Evolutionary conservation across 176 grass and related monocot species (phyloP).

Genomic region (Coix lacrymajobi): DNA sequence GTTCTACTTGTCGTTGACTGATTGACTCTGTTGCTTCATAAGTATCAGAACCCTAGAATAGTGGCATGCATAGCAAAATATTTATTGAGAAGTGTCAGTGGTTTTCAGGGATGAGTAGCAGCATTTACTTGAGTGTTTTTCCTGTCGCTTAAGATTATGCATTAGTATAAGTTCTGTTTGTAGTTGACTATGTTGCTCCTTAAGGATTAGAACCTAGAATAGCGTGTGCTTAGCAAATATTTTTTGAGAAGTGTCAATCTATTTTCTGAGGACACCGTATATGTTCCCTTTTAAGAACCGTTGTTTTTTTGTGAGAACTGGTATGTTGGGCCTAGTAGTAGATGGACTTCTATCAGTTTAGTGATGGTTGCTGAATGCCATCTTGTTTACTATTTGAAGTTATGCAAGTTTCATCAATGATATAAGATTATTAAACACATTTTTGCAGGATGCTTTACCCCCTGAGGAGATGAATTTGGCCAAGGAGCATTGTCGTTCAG

Average conservation of each 20-base stretch:
- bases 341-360: background rate
- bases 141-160: background rate
- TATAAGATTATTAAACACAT: background rate
- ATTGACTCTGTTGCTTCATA: background rate
- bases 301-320: background rate
- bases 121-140: background rate
- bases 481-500: slow-evolving; percentile 73
- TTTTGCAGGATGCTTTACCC: slow-evolving; percentile 91
- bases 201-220: background rate
- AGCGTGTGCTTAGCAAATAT: background rate
- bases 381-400: background rate
- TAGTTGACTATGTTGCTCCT: background rate
- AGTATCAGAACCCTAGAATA: background rate
- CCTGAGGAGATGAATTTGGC: slow-evolving; percentile 79
- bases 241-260: background rate
- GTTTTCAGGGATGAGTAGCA: background rate
- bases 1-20: background rate
- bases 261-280: background rate
- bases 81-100: background rate
- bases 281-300: background rate
- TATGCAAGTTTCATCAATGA: slow-evolving; percentile 12
- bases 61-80: background rate
- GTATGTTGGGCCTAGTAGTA: background rate
- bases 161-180: background rate
- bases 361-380: background rate